Evolutionary conservation across 2,329 filamentous ascomycete genomes (phyloP).

Genomic region (Eutypa lata): DNA sequence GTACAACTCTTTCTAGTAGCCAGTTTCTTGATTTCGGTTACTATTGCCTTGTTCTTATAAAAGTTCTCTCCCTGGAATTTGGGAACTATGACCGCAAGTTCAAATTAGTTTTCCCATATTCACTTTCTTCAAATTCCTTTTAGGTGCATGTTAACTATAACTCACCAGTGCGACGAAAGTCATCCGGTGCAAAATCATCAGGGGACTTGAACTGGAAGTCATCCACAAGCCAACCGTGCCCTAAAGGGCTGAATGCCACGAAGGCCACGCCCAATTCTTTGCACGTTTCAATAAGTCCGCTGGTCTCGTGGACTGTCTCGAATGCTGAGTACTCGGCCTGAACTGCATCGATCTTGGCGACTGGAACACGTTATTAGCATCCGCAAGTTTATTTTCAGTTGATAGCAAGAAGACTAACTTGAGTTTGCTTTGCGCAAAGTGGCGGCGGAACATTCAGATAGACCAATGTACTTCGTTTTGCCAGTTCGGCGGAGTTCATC

Average conservation of each 20-base stretch:
- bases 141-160: no score
- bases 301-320: conserved; percentile 19
- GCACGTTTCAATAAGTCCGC: conserved; percentile 6
- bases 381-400: background rate
- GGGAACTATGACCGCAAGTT: conserved; percentile 18
- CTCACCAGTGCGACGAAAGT: conserved; percentile 33
- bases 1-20: conserved; percentile 31
- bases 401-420: conserved; percentile 24
- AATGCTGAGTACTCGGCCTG: conserved; percentile 42
- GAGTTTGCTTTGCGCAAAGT: conserved; percentile 43
- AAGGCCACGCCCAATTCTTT: conserved; percentile 31
- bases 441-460: conserved; percentile 43
- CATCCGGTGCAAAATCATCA: conserved; percentile 41
- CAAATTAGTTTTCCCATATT: no score
- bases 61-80: conserved; percentile 43
- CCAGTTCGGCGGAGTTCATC: conserved; percentile 43
- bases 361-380: conserved; percentile 20
- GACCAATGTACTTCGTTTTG: conserved; percentile 47
- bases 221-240: conserved; percentile 45
- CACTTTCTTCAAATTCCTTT: no score
- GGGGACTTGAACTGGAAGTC: conserved; percentile 38
- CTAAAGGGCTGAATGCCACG: conserved; percentile 43
- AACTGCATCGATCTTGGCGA: conserved; percentile 43
- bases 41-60: conserved; percentile 39
- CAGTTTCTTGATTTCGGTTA: conserved; percentile 39